These are phyloP conservation scores for Talaromyces stipitatus DNA, from an alignment of 495 filamentous ascomycete genomes.

Conservation along the genomic window DNA sequence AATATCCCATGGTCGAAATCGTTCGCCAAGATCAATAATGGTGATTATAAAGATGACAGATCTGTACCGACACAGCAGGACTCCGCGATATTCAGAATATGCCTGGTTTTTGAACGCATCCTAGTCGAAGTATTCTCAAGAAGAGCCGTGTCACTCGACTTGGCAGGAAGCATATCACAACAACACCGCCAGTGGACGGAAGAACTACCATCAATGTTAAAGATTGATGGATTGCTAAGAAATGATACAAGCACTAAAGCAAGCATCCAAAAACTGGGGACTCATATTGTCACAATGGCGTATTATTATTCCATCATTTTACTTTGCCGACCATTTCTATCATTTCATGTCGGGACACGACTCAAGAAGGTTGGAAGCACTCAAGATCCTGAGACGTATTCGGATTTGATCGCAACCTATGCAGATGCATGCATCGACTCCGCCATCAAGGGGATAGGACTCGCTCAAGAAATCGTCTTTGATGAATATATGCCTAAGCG, in stretches of 20 bases:
- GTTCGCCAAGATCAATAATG: not conserved
- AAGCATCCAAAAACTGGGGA: conserved; percentile 2
- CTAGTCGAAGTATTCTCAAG: conserved; percentile 62
- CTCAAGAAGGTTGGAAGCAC: not conserved
- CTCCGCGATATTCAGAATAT: conserved; percentile 17
- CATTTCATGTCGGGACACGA: not conserved
- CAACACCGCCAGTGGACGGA: conserved; percentile 25
- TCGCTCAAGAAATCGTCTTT: conserved; percentile 1
- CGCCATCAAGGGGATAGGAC: conserved; percentile 4
- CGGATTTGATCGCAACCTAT: not conserved
- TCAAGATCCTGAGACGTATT: not conserved
- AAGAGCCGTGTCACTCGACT: conserved; percentile 57
- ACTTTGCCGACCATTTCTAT: conserved; percentile 28
- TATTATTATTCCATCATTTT: conserved; percentile 16
- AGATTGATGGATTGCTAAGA: not conserved
- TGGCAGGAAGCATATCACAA: conserved; percentile 60
- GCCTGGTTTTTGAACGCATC: conserved; percentile 57
- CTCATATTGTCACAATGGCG: conserved; percentile 9
- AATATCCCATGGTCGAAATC: conserved; percentile 26
- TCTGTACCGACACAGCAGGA: not conserved
- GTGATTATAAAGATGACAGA: not conserved
- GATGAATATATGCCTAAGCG: conserved; percentile 45
- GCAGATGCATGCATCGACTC: conserved; percentile 11
- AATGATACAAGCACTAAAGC: not conserved
- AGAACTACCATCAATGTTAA: not conserved